Base-by-base conservation (phyloP, 495 filamentous ascomycete species). In the Xylaria cubensis region DNA sequence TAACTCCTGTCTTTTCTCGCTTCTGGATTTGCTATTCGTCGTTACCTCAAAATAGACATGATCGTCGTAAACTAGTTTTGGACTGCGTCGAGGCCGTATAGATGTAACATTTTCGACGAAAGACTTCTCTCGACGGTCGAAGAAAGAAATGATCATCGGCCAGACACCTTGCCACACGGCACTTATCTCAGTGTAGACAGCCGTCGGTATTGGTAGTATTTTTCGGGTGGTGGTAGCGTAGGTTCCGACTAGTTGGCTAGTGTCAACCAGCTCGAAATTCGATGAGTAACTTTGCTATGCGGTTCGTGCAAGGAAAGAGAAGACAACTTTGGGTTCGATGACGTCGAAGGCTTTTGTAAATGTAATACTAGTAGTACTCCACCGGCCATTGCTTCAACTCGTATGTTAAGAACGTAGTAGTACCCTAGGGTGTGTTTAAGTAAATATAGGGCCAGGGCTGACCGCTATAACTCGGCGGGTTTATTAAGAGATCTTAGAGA, bases 111-210 rank as follows among this genome's bases (percentile, higher is more conserved):
- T 34, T 39, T 19, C 50, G 24, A 56, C 12, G 17, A 13, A 19
- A 42, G 19, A 41, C 12, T 36, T 46, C 29, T 42, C 29, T 44
- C 36, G 4, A 26, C 3, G 26, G 13, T 42, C 50, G 32, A 67
- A 67, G 65, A 56, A 41, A 50, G 65, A 10, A 67, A 56, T 36
- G 65, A 67, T 67, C 65, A 42, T 67, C 65, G n/a, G 56, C 29
- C n/a, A 67, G 12, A 56, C 56, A 67, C 65, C 65, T 67, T 67
- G 65, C 44, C 29, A 39, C 21, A 44, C 29, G 50, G 65, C 32
- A 56, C 12, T 42, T 26, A 1, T 48, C 0, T 56, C 36, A 8
- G 48, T 67, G 48, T 29, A 56, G n/a, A 26, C 1, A 19, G 36
- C 36, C 50, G 2, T 42, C n/a, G 48, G 36, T 39, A 39, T 39